Conservation (phyloP, 257 asterid species). For the Galeopsis tetrahit region DNA sequence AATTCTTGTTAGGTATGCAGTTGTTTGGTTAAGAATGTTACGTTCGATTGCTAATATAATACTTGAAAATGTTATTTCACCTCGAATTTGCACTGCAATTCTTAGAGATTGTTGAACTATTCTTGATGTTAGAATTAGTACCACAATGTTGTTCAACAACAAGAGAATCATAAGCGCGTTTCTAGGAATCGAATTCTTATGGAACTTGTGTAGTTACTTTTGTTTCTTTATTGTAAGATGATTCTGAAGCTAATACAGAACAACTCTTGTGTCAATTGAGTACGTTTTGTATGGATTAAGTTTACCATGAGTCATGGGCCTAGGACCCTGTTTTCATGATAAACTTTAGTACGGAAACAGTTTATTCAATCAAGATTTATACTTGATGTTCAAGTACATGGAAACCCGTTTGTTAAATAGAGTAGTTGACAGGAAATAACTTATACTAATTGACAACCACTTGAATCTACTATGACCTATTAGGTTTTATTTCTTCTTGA, state of each 20-base stretch:
- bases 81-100: not conserved
- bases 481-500: constrained; percentile 57
- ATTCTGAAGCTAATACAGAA: constrained; percentile 10
- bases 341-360: no score
- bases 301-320: no score
- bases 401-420: not conserved
- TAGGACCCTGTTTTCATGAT: no score
- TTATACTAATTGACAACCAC: not conserved
- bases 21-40: constrained; percentile 13
- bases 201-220: not conserved
- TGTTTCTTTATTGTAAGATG: not conserved
- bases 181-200: constrained; percentile 15
- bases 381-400: not conserved
- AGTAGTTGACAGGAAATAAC: no score
- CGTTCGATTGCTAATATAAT: constrained; percentile 20
- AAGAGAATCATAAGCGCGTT: constrained; percentile 13
- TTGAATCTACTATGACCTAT: no score
- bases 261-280: constrained; percentile 3
- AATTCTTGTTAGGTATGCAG: not conserved
- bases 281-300: no score
- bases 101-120: constrained; percentile 11
- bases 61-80: constrained; percentile 20
- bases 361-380: not conserved
- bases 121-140: constrained; percentile 7
- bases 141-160: not conserved